Conservation (phyloP, 2,329 filamentous ascomycete genomes). For the Pezicula carpinea region DNA sequence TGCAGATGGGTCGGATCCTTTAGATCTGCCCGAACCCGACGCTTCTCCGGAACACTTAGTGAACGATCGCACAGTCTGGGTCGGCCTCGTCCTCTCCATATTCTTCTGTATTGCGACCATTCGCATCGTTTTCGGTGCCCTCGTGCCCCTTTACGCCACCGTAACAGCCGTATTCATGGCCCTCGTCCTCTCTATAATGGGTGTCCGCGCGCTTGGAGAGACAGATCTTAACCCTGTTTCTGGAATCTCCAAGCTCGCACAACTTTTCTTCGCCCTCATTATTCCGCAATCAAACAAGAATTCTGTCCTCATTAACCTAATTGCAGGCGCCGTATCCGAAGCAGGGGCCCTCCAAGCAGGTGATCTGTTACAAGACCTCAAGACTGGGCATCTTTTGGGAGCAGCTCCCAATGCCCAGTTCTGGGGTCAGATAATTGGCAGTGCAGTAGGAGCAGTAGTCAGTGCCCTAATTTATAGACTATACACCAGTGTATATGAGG, state of each 20-base stretch:
- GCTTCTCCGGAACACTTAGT: constrained; percentile 82
- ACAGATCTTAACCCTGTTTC: constrained; percentile 96
- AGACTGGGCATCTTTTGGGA: constrained; percentile 89
- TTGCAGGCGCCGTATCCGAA: constrained; percentile 85
- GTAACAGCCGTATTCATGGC: constrained; percentile 79
- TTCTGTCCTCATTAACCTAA: constrained; percentile 89
- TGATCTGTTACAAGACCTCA: constrained; percentile 94
- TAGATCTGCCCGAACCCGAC: constrained; percentile 52
- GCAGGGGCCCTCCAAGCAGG: constrained; percentile 88
- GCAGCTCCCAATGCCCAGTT: constrained; percentile 94
- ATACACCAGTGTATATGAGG: constrained; percentile 84
- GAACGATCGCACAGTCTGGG: constrained; percentile 61
- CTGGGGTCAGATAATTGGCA: constrained; percentile 91
- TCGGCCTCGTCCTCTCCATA: constrained; percentile 75
- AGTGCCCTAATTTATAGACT: constrained; percentile 84
- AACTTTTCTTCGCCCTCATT: constrained; percentile 89
- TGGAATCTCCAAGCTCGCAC: constrained; percentile 93
- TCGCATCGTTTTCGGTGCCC: constrained; percentile 73
- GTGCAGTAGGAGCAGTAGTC: constrained; percentile 77
- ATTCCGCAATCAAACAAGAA: constrained; percentile 77
- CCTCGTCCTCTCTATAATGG: constrained; percentile 73
- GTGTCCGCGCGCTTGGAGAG: constrained; percentile 65
- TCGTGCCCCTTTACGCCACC: constrained; percentile 75
- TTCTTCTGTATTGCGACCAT: constrained; percentile 76
- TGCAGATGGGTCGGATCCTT: not conserved